phyloP scores from a whole-genome alignment of 2,329 filamentous ascomycete species.

The Penicillium paneum region DNA sequence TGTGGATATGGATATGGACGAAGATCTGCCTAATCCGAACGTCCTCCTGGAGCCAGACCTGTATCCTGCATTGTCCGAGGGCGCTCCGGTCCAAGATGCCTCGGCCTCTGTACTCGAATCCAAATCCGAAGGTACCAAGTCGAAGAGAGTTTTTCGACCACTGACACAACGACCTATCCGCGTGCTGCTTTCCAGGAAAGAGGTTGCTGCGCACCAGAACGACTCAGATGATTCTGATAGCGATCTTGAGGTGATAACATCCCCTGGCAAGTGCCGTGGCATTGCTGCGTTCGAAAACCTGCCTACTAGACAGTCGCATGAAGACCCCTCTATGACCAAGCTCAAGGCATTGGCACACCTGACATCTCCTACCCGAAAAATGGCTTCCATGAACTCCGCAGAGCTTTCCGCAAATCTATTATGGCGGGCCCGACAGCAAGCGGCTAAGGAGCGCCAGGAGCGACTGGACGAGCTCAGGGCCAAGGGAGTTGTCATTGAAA shows the following conservation, averaged over 20 bases:
- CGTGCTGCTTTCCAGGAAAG: constrained; percentile 41
- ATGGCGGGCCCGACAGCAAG: constrained; percentile 74
- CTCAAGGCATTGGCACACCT: constrained; percentile 74
- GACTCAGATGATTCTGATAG: constrained; percentile 49
- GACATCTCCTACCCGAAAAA: constrained; percentile 53
- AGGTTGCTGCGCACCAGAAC: constrained; percentile 34
- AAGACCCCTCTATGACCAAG: constrained; percentile 59
- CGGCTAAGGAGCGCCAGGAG: constrained; percentile 70
- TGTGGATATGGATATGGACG: constrained; percentile 21
- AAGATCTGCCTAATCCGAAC: constrained; percentile 42
- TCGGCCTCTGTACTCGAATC: constrained; percentile 3
- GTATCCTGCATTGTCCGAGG: constrained; percentile 9
- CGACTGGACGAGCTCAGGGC: constrained; percentile 72
- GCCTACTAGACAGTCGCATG: constrained; percentile 61
- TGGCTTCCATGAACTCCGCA: constrained; percentile 61
- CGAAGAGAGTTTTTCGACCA: constrained; percentile 26
- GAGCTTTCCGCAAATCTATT: constrained; percentile 68
- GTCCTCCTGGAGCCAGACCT: constrained; percentile 31
- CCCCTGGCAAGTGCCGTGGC: constrained; percentile 41
- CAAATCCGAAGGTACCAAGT: constrained; percentile 22
- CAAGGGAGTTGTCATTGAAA: constrained; percentile 78
- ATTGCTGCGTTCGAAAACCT: constrained; percentile 67
- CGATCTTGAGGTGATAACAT: constrained; percentile 62
- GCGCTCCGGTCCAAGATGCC: not conserved
- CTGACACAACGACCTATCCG: constrained; percentile 35